A percentile compares a stretch with the other conserved stretches of the same genome.
Conservation (phyloP, 2,329 filamentous ascomycete species). For the Verticillium zaregamsianum region DNA sequence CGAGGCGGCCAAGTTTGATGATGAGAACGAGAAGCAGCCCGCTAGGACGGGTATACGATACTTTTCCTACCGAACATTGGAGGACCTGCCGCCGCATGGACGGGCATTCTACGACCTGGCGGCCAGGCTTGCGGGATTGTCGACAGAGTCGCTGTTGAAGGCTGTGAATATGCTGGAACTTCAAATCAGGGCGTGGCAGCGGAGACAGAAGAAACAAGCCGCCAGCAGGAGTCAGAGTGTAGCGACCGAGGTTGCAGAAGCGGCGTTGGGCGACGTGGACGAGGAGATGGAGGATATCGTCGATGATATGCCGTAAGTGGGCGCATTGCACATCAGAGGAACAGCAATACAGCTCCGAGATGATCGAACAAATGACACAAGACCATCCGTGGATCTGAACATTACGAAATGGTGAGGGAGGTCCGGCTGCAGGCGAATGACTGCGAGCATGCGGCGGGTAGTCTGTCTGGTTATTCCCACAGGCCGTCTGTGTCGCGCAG, state of each 20-base stretch:
- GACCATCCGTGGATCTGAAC: too few species aligned
- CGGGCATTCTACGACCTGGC: constrained; percentile 26
- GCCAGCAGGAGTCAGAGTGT: background rate
- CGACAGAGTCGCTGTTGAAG: constrained; percentile 26
- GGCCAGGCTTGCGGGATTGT: constrained; percentile 27
- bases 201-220: constrained; percentile 2
- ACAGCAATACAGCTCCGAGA: too few species aligned
- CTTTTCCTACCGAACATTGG: constrained; percentile 16
- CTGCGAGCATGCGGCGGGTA: background rate
- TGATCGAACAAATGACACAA: too few species aligned
- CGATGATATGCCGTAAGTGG: background rate
- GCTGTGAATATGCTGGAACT: constrained; percentile 35
- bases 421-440: background rate
- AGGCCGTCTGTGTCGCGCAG: background rate
- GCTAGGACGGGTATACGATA: constrained; percentile 11
- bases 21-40: background rate
- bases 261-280: background rate
- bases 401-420: background rate
- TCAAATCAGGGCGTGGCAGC: constrained; percentile 29
- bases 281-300: background rate
- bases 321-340: too few species aligned
- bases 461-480: background rate
- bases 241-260: background rate
- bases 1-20: background rate
- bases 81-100: constrained; percentile 26